Conservation (phyloP, 768 basidiomycete genomes). For the Fomitopsis pulvina region DNA sequence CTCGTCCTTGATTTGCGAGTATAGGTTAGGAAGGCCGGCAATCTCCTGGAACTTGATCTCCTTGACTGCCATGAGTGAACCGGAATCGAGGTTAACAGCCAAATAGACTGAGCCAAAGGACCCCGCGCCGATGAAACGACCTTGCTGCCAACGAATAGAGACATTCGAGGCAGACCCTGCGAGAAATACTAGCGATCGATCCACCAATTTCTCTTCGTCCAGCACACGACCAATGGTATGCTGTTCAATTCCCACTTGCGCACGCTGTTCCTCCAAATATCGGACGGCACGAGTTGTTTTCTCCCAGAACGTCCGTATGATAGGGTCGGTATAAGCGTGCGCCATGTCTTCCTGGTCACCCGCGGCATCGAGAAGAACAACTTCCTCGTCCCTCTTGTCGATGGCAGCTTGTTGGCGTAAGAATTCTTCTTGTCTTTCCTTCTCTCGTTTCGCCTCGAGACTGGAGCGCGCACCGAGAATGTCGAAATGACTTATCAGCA, state of each 20-base stretch:
- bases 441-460: slow-evolving; percentile 83
- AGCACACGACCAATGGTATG: slow-evolving; percentile 85
- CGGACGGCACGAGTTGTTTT: slow-evolving; percentile 51
- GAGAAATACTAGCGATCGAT: slow-evolving; percentile 88
- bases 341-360: slow-evolving; percentile 31
- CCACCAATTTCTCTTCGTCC: slow-evolving; percentile 90
- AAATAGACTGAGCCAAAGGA: slow-evolving; percentile 99
- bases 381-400: slow-evolving; percentile 42
- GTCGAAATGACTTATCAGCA: slow-evolving; percentile 97
- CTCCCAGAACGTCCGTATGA: slow-evolving; percentile 75
- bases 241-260: slow-evolving; percentile 57
- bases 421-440: slow-evolving; percentile 71
- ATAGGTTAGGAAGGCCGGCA: slow-evolving; percentile 79
- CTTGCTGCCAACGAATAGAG: slow-evolving; percentile 96
- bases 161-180: slow-evolving; percentile 96
- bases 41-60: slow-evolving; percentile 97
- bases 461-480: slow-evolving; percentile 91
- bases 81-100: slow-evolving; percentile 93
- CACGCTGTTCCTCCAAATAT: slow-evolving; percentile 60
- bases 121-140: slow-evolving; percentile 96
- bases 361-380: slow-evolving; percentile 31
- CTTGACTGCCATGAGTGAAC: slow-evolving; percentile 97
- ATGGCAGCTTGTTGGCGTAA: slow-evolving; percentile 47
- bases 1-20: slow-evolving; percentile 92
- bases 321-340: slow-evolving; percentile 49